These are phyloP conservation scores for Exophiala dermatitidis DNA, from an alignment of 2,329 filamentous ascomycete genomes.

Conservation along the genomic window DNA sequence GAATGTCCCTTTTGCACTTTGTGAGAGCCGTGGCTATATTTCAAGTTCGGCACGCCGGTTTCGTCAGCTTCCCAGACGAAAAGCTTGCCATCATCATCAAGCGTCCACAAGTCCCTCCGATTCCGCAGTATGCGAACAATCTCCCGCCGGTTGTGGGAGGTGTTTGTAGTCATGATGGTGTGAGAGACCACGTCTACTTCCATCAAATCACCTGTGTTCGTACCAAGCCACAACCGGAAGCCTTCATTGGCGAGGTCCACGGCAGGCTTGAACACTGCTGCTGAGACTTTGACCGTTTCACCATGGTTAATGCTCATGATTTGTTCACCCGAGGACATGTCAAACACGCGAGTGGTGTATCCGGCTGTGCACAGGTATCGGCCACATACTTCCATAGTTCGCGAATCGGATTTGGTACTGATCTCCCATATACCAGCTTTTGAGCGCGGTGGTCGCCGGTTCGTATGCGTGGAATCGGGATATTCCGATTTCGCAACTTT, in stretches of 20 bases:
- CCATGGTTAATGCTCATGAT: constrained; percentile 74
- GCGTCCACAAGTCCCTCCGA: constrained; percentile 83
- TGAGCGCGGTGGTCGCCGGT: constrained; percentile 71
- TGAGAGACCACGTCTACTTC: constrained; percentile 77
- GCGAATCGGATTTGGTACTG: constrained; percentile 75
- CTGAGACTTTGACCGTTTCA: constrained; percentile 74
- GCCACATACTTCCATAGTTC: constrained; percentile 80
- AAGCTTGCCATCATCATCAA: constrained; percentile 82
- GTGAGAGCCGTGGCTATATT: constrained; percentile 67
- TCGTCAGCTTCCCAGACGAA: constrained; percentile 79
- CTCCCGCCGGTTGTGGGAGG: constrained; percentile 69
- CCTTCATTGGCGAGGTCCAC: constrained; percentile 73
- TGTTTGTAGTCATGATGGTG: constrained; percentile 60
- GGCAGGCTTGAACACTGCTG: constrained; percentile 79
- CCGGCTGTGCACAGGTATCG: constrained; percentile 81
- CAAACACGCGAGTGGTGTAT: constrained; percentile 83
- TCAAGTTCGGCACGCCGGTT: constrained; percentile 65
- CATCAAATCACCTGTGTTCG: constrained; percentile 76
- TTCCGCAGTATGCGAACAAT: constrained; percentile 80
- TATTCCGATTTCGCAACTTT: constrained; percentile 56
- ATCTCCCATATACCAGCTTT: constrained; percentile 69
- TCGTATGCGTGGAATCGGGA: constrained; percentile 76
- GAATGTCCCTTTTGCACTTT: constrained; percentile 73
- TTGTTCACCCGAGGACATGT: constrained; percentile 69
- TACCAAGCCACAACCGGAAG: constrained; percentile 78